Evolutionary conservation across 1,284 basidiomycete species (phyloP).

Genomic region (Leccinum ponderosum): DNA sequence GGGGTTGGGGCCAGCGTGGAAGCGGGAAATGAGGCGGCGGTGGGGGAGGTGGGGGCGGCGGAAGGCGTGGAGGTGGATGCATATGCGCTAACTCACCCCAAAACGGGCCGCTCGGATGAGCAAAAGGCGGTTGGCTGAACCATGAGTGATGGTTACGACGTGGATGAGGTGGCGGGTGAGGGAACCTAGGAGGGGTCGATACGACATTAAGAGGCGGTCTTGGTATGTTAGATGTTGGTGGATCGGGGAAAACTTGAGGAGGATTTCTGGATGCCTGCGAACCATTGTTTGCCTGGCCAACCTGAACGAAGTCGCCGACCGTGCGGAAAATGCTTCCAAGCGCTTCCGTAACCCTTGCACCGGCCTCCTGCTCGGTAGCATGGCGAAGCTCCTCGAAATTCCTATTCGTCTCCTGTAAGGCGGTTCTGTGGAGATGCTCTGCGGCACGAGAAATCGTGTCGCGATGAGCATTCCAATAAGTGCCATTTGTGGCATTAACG

Average conservation of each 20-base stretch:
- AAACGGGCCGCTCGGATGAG: conserved; percentile 8
- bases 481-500: conserved; percentile 58
- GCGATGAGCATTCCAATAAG: conserved; percentile 66
- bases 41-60: conserved; percentile 22
- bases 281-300: conserved; percentile 5
- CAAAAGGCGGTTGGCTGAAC: conserved; percentile 18
- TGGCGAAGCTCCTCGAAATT: conserved; percentile 46
- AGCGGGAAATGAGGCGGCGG: conserved; percentile 8
- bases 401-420: conserved; percentile 42
- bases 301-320: conserved; percentile 42
- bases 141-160: conserved; percentile 27
- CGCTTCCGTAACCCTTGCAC: conserved; percentile 62
- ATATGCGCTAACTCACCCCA: conserved; percentile 13
- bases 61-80: conserved; percentile 7
- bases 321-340: conserved; percentile 57
- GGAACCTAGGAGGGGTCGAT: conserved; percentile 7
- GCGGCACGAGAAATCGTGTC: conserved; percentile 56
- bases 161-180: conserved; percentile 11
- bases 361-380: conserved; percentile 60
- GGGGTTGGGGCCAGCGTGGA: conserved; percentile 26
- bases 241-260: background rate
- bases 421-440: conserved; percentile 46
- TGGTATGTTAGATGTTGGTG: background rate
- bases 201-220: background rate
- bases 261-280: conserved; percentile 2